Evolutionary conservation across 495 filamentous ascomycete genomes (phyloP).

Genomic region (Polyplosphaeria fusca): DNA sequence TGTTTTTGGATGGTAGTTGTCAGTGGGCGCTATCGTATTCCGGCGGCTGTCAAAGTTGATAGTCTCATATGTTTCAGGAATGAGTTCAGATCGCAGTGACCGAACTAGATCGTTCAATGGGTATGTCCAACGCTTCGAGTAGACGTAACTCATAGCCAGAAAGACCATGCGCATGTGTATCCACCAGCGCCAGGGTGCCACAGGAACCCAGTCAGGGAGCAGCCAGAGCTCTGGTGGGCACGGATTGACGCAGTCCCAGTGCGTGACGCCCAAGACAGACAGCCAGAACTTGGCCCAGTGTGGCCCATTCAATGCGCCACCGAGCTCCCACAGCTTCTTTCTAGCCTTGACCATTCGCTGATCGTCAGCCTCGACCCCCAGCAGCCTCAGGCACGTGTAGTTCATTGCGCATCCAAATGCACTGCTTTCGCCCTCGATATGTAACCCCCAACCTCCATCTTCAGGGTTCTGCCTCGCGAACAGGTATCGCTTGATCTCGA

Average conservation of each 20-base stretch:
- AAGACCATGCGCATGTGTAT: slow-evolving; percentile 94
- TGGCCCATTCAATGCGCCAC: slow-evolving; percentile 77
- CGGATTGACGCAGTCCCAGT: slow-evolving; percentile 93
- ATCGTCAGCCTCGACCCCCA: slow-evolving; percentile 88
- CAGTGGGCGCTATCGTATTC: slow-evolving; percentile 72
- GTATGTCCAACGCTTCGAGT: slow-evolving; percentile 70
- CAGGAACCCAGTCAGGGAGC: slow-evolving; percentile 89
- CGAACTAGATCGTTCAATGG: slow-evolving; percentile 68
- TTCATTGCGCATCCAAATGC: slow-evolving; percentile 90
- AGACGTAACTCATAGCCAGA: slow-evolving; percentile 86
- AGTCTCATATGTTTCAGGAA: slow-evolving; percentile 70
- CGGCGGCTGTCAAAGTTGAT: slow-evolving; percentile 75
- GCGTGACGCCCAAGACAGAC: slow-evolving; percentile 72
- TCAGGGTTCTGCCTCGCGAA: slow-evolving; percentile 80
- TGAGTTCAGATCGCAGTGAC: slow-evolving; percentile 77
- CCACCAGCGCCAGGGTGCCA: slow-evolving; percentile 98
- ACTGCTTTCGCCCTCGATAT: slow-evolving; percentile 91
- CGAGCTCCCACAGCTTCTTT: slow-evolving; percentile 75
- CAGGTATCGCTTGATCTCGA: slow-evolving; percentile 91
- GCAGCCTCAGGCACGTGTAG: slow-evolving; percentile 76
- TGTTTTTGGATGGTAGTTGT: slow-evolving; percentile 93
- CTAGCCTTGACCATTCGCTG: slow-evolving; percentile 83
- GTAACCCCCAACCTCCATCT: slow-evolving; percentile 95
- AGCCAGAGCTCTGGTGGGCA: slow-evolving; percentile 93
- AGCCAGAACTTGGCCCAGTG: slow-evolving; percentile 98